phyloP scores from a whole-genome alignment of 83 land plant species.

The Larix sibirica region DNA sequence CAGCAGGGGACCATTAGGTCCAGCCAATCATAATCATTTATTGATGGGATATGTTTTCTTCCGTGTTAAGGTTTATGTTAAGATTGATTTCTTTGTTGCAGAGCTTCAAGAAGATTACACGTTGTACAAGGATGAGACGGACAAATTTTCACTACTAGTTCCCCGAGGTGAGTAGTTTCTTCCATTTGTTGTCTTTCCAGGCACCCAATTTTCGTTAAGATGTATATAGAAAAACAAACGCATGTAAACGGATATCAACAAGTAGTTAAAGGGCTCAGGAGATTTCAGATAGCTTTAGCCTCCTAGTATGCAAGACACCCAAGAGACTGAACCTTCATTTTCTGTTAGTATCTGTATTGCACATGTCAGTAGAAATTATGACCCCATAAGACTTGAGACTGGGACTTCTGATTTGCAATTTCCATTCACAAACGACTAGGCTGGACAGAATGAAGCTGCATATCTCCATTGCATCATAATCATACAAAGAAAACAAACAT shows the following conservation, averaged over 20 bases:
- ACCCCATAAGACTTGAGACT: neutral
- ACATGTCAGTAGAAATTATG: neutral
- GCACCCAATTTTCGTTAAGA: neutral
- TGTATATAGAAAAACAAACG: neutral
- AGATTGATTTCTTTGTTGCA: neutral
- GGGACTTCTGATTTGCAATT: neutral
- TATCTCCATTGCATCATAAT: no score
- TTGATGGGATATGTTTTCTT: no score
- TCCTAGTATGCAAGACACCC: no score
- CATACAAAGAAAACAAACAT: no score
- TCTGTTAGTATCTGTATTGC: neutral
- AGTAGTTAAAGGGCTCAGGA: no score
- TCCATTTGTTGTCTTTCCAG: neutral
- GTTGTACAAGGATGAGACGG: conserved; percentile 3
- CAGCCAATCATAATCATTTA: no score
- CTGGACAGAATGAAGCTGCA: no score
- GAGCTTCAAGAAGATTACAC: neutral
- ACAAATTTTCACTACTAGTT: conserved; percentile 1
- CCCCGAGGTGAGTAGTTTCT: conserved; percentile 1
- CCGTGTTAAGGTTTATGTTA: neutral
- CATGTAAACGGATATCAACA: neutral
- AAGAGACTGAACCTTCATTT: neutral
- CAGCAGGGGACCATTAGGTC: no score
- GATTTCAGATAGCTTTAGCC: no score
- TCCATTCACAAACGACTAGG: neutral